Conservation (phyloP, 495 filamentous ascomycete species). For the Friedmanniomyces endolithicus region DNA sequence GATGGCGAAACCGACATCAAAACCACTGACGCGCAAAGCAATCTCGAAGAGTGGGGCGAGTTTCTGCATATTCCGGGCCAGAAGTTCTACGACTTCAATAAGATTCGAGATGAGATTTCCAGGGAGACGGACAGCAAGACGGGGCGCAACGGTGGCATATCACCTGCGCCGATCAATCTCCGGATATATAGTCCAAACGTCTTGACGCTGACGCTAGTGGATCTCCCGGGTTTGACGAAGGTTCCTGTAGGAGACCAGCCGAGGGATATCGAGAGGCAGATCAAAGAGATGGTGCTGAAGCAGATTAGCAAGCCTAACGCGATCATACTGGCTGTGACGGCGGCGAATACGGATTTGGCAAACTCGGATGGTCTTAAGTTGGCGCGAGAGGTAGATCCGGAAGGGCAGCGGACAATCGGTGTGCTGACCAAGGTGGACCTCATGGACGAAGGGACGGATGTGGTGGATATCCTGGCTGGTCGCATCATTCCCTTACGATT, state of each 20-base stretch:
- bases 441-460: slow-evolving; percentile 99
- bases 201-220: slow-evolving; percentile 91
- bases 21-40: slow-evolving; percentile 69
- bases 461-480: slow-evolving; percentile 97
- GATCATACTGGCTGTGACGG: slow-evolving; percentile 92
- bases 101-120: slow-evolving; percentile 96
- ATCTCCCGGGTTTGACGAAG: slow-evolving; percentile 93
- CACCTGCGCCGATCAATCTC: slow-evolving; percentile 88
- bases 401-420: slow-evolving; percentile 96
- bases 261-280: slow-evolving; percentile 94
- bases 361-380: slow-evolving; percentile 97
- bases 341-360: slow-evolving; percentile 93
- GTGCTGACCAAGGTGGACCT: slow-evolving; percentile 98
- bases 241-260: slow-evolving; percentile 98
- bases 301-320: slow-evolving; percentile 97
- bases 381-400: slow-evolving; percentile 92
- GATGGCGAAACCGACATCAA: slow-evolving; percentile 39
- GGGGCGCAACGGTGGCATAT: slow-evolving; percentile 91
- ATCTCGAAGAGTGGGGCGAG: slow-evolving; percentile 95
- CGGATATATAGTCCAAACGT: slow-evolving; percentile 97
- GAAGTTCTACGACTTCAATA: slow-evolving; percentile 98
- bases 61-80: slow-evolving; percentile 97
- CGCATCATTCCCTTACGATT: slow-evolving; percentile 92
- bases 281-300: slow-evolving; percentile 96
- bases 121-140: slow-evolving; percentile 95